Percentiles rank a stretch among this genome's conserved stretches.
Conservation (phyloP, 2,329 filamentous ascomycete species). For the Diaporthe amygdali region DNA sequence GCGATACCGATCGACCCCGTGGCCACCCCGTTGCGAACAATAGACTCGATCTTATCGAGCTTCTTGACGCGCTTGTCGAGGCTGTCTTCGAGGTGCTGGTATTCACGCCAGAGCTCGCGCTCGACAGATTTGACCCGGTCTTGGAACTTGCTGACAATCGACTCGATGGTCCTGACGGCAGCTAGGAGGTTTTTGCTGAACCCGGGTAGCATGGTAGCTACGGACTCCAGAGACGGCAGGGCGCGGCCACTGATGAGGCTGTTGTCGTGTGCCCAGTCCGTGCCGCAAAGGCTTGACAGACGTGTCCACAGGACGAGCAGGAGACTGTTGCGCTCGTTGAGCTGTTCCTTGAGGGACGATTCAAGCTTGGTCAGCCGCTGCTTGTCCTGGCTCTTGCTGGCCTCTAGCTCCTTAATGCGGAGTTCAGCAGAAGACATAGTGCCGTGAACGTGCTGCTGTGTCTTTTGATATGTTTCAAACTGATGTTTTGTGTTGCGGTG, state of each 20-base stretch:
- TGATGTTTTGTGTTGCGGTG: constrained; percentile 87
- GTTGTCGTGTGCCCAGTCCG: constrained; percentile 91
- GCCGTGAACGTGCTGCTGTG: constrained; percentile 84
- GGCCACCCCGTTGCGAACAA: constrained; percentile 70
- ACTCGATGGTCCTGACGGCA: constrained; percentile 87
- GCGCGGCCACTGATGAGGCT: constrained; percentile 85
- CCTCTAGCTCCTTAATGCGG: constrained; percentile 85
- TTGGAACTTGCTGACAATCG: constrained; percentile 78
- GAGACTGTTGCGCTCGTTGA: constrained; percentile 87
- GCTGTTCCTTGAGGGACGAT: constrained; percentile 81
- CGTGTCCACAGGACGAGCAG: constrained; percentile 90
- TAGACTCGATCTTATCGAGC: constrained; percentile 83
- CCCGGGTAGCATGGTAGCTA: constrained; percentile 82
- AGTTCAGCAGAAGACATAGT: constrained; percentile 86
- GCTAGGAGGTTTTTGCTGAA: constrained; percentile 90
- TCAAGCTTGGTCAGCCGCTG: constrained; percentile 79
- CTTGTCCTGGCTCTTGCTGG: constrained; percentile 76
- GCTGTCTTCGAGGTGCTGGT: constrained; percentile 81
- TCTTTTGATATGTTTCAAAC: constrained; percentile 87
- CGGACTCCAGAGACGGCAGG: constrained; percentile 82
- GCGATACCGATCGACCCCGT: constrained; percentile 46
- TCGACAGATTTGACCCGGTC: constrained; percentile 84
- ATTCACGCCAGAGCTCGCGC: constrained; percentile 88
- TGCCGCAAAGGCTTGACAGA: constrained; percentile 82
- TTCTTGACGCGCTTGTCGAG: constrained; percentile 83